phyloP scores from a whole-genome alignment of 495 filamentous ascomycete species.

The Staphylotrichum tortipilum region DNA sequence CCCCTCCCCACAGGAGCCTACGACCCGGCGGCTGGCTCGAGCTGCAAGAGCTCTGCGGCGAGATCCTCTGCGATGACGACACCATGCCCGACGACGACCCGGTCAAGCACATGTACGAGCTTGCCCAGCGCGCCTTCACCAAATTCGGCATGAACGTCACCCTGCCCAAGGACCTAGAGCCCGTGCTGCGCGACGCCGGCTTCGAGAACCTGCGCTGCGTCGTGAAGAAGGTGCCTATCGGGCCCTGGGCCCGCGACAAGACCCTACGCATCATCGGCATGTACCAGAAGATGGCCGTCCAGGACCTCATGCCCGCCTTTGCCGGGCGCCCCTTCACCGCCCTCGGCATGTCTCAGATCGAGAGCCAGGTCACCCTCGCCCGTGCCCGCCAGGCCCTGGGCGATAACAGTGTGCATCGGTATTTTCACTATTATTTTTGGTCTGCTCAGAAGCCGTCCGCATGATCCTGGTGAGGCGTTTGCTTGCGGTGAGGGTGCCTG shows the following conservation, averaged over 20 bases:
- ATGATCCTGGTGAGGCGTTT: background rate
- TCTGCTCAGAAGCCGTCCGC: conserved; percentile 27
- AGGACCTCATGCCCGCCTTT: conserved; percentile 44
- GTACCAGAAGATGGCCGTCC: conserved; percentile 38
- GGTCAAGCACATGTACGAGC: conserved; percentile 25
- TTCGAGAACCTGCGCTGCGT: conserved; percentile 50
- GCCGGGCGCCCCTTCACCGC: conserved; percentile 41
- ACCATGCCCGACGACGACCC: conserved; percentile 28
- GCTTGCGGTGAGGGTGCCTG: background rate
- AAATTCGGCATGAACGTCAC: conserved; percentile 36
- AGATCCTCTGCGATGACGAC: conserved; percentile 33
- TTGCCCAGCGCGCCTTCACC: conserved; percentile 22
- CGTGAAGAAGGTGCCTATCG: conserved; percentile 45
- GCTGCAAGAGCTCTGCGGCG: conserved; percentile 34
- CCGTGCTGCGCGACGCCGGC: conserved; percentile 42
- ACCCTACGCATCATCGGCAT: conserved; percentile 48
- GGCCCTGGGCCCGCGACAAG: conserved; percentile 48
- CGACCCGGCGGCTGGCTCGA: conserved; percentile 35
- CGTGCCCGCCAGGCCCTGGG: conserved; percentile 23
- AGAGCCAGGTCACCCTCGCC: conserved; percentile 25
- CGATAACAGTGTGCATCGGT: conserved; percentile 24
- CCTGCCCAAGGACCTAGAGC: conserved; percentile 40
- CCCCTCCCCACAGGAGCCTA: conserved; percentile 19
- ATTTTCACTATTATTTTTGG: conserved; percentile 34
- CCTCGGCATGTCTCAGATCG: conserved; percentile 23